Evolutionary conservation across 1,139 yeast genomes (phyloP).

Genomic region (Lodderomyces margitis): DNA sequence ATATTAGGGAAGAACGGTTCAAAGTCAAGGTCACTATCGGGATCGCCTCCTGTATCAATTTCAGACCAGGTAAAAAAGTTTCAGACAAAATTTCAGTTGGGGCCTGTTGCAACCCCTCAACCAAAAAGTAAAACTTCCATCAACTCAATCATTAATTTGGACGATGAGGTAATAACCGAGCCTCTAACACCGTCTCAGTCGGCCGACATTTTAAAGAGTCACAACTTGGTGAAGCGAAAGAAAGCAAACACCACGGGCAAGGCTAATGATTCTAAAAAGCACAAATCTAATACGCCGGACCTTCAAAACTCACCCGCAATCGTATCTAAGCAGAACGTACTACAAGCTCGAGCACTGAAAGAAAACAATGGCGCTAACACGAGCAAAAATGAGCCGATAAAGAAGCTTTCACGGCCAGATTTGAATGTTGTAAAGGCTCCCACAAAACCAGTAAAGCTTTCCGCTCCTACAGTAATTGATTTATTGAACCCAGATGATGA

Average conservation of each 20-base stretch:
- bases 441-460: conserved; percentile 12
- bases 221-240: conserved; percentile 14
- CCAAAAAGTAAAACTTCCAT: conserved; percentile 32
- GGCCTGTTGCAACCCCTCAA: conserved; percentile 10
- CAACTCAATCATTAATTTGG: conserved; percentile 36
- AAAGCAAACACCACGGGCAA: conserved; percentile 2
- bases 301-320: conserved; percentile 15
- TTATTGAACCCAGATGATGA: conserved; percentile 15
- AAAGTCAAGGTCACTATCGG: conserved; percentile 14
- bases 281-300: conserved; percentile 10
- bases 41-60: conserved; percentile 15
- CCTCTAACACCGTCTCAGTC: conserved; percentile 12
- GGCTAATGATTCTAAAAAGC: conserved; percentile 8
- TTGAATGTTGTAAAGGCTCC: conserved; percentile 20
- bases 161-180: conserved; percentile 21
- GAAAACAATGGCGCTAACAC: conserved; percentile 10
- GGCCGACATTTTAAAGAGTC: conserved; percentile 1
- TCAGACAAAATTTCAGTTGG: conserved; percentile 30
- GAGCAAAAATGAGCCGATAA: conserved; percentile 18
- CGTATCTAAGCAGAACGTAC: conserved; percentile 9
- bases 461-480: conserved; percentile 16
- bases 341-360: not conserved
- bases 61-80: conserved; percentile 30
- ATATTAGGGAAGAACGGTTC: conserved; percentile 2
- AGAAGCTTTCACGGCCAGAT: conserved; percentile 17